Evolutionary conservation across 495 filamentous ascomycete species (phyloP).

Genomic region (Xylaria cubensis): DNA sequence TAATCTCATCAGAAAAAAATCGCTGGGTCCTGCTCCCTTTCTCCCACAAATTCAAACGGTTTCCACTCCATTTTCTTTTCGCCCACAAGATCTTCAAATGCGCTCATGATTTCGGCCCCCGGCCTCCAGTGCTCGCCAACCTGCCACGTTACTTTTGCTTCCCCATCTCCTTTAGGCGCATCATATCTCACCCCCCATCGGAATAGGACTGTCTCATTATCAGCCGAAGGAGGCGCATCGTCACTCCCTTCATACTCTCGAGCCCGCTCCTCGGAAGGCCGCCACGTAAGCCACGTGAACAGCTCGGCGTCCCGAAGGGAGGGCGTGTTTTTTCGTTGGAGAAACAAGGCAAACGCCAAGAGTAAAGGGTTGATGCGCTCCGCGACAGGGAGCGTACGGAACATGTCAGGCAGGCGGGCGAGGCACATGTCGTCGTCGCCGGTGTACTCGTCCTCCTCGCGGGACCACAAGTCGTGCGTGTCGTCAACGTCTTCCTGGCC

Average conservation of each 20-base stretch:
- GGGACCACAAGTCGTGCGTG: conserved; percentile 32
- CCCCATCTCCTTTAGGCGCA: conserved; percentile 22
- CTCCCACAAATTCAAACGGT: background rate
- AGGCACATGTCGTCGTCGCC: background rate
- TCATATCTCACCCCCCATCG: conserved; percentile 31
- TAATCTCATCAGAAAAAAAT: background rate
- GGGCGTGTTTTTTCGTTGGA: conserved; percentile 25
- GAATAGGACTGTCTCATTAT: conserved; percentile 23
- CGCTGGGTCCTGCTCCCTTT: background rate
- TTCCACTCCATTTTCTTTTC: background rate
- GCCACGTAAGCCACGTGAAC: conserved; percentile 35
- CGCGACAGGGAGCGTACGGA: conserved; percentile 36
- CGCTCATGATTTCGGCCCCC: conserved; percentile 22
- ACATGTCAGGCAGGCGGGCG: conserved; percentile 36
- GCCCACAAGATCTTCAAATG: conserved; percentile 23
- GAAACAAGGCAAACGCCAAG: conserved; percentile 30
- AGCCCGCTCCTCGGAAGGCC: conserved; percentile 32
- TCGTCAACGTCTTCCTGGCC: conserved; percentile 33
- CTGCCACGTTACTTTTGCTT: conserved; percentile 30
- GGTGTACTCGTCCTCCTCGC: conserved; percentile 35
- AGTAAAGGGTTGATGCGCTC: conserved; percentile 28
- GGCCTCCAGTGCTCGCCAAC: conserved; percentile 29
- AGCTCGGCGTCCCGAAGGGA: conserved; percentile 36
- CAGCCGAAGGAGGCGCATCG: conserved; percentile 24
- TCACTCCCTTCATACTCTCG: conserved; percentile 23